Percentiles rank a stretch among this genome's conserved stretches.
These are phyloP conservation scores for Suhomyces yuchorum DNA, from an alignment of 1,139 yeast species.

Conservation along the genomic window DNA sequence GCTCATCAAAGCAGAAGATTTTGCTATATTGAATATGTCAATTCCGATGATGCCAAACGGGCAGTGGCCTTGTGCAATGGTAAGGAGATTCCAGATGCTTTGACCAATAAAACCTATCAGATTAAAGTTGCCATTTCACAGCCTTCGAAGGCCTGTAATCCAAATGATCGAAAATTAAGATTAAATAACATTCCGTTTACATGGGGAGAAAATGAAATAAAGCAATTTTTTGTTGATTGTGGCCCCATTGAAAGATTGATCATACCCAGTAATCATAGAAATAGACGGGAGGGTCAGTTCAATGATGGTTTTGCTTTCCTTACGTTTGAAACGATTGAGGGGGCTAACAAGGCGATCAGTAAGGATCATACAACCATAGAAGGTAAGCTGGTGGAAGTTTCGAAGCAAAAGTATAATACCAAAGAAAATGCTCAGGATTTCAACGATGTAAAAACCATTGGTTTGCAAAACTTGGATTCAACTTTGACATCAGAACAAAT, in stretches of 20 bases:
- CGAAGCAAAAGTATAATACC: slow-evolving; percentile 23
- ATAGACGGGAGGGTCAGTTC: slow-evolving; percentile 23
- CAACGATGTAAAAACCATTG: slow-evolving; percentile 37
- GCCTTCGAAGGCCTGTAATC: slow-evolving; percentile 48
- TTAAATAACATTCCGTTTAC: slow-evolving; percentile 54
- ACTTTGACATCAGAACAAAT: slow-evolving; percentile 49
- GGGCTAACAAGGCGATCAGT: slow-evolving; percentile 44
- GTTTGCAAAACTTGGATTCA: slow-evolving; percentile 49
- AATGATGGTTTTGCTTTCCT: slow-evolving; percentile 64
- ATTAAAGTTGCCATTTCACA: slow-evolving; percentile 61
- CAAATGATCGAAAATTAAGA: slow-evolving; percentile 57
- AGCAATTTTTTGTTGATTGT: slow-evolving; percentile 26
- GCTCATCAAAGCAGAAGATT: slow-evolving; percentile 61
- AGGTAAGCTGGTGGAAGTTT: slow-evolving; percentile 49
- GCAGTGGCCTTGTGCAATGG: slow-evolving; percentile 53
- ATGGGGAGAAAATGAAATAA: slow-evolving; percentile 29
- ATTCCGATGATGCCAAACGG: slow-evolving; percentile 45
- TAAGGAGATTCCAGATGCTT: slow-evolving; percentile 24
- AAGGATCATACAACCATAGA: slow-evolving; percentile 38
- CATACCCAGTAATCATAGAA: slow-evolving; percentile 45
- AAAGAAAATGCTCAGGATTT: slow-evolving; percentile 29
- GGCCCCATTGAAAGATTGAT: slow-evolving; percentile 51
- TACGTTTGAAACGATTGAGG: slow-evolving; percentile 39
- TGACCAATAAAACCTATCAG: slow-evolving; percentile 25
- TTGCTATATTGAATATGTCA: slow-evolving; percentile 67